Evolutionary conservation across 2,329 filamentous ascomycete species (phyloP), one percentile per base, ranked within the genome.

Genomic region (Botrytis byssoidea): DNA sequence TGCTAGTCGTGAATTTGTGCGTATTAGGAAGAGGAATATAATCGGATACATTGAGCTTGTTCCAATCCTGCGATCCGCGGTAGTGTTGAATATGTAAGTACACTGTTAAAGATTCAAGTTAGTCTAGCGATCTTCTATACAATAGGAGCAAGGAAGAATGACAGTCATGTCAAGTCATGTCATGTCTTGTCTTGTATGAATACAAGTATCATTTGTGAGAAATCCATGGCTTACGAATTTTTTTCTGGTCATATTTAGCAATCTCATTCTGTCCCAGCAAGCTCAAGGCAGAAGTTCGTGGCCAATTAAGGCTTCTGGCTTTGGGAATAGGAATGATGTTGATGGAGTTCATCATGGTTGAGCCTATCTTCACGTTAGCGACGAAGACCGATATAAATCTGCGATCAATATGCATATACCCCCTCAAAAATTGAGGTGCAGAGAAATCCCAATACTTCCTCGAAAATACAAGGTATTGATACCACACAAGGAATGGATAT

Each of bases 241-340:
- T 7, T 29, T 29, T 2, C 0, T 18, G 2, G 14, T 55, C 14
- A 55, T 55, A 55, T 29, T 2, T 14, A n/a, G 5, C 3, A 8
- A 55, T 16, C 48, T 55, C 25, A 1, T 7, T 0, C 22, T n/a
- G 48, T 55, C 5, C 1, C 25, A 55, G 14, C n/a, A 55, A 7
- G 25, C 12, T 29, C 51, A 55, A 55, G 25, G 1, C n/a, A 29
- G 48, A 6, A 16, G 25, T 3, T 14, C 4, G 1, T 4, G 51
- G 51, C 51, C 7, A 57, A 4, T 1, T 0, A 0, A 29, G n/a
- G 4, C n/a, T 32, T 0, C 1, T 16, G 14, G 0, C 6, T 9
- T 0, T 0, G 3, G 51, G 51, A 18, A 29, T 57, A 6, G 6
- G 51, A 18, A 29, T 8, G 6, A 4, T 18, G 4, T 3, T 18